These are phyloP conservation scores for Martensiomyces pterosporus DNA, from an alignment of 192 early-diverging fungal species.

Conservation along the genomic window DNA sequence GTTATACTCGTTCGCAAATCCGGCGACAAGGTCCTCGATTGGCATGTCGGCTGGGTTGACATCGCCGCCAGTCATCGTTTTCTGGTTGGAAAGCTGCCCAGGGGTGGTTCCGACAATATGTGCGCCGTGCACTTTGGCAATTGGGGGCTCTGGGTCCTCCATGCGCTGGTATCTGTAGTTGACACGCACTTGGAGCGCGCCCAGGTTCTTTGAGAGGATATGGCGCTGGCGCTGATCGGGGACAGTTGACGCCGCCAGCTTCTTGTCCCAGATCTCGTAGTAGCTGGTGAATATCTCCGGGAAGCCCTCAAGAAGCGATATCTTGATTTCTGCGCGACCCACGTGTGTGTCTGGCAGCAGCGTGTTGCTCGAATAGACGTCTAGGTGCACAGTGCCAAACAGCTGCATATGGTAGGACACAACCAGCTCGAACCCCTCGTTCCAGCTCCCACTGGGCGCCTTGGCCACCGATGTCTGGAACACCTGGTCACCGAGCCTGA, in stretches of 20 bases:
- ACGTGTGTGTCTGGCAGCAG: slow-evolving; percentile 62
- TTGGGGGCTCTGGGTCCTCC: slow-evolving; percentile 46
- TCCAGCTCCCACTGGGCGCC: slow-evolving; percentile 57
- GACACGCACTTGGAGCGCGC: slow-evolving; percentile 64
- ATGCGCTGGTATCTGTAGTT: slow-evolving; percentile 60
- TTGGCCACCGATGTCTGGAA: slow-evolving; percentile 62
- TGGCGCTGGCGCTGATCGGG: slow-evolving; percentile 54
- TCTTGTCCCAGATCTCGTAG: slow-evolving; percentile 76
- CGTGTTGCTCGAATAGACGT: slow-evolving; percentile 62
- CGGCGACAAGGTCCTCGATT: slow-evolving; percentile 39
- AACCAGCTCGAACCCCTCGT: slow-evolving; percentile 66
- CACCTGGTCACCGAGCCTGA: slow-evolving; percentile 62
- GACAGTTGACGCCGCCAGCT: slow-evolving; percentile 57
- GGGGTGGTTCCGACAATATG: slow-evolving; percentile 37
- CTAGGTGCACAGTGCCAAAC: slow-evolving; percentile 66
- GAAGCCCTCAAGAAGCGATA: slow-evolving; percentile 57
- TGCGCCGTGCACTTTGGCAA: slow-evolving; percentile 27
- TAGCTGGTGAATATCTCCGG: slow-evolving; percentile 69
- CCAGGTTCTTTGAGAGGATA: slow-evolving; percentile 59
- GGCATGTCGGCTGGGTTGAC: slow-evolving; percentile 23
- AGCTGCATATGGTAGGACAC: slow-evolving; percentile 71
- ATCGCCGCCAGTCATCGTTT: slow-evolving; percentile 2
- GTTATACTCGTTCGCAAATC: slow-evolving; percentile 40
- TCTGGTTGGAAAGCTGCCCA: slow-evolving; percentile 30
- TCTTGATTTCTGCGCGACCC: slow-evolving; percentile 64